Base-by-base conservation (phyloP, 1,284 basidiomycete genomes). In the Omphalotus olearius region DNA sequence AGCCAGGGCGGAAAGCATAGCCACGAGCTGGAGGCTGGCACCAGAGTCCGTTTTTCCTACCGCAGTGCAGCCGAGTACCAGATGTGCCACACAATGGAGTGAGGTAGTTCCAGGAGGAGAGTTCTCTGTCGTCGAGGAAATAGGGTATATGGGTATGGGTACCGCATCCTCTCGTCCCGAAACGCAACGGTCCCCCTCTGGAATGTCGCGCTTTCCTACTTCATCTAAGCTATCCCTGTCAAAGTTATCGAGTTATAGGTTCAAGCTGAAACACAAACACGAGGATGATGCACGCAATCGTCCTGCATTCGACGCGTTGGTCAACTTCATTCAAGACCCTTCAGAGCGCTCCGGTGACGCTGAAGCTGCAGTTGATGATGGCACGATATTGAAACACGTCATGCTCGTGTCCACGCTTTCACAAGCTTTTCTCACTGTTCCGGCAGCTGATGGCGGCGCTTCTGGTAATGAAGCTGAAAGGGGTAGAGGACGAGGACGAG, bases 81-180 rank as follows among this genome's bases (percentile, higher is more conserved):
- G 30, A 13, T 33, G 30, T 9, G 30, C 30, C 30, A 33, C 30
- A 33, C 30, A 33, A 33, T 33, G 30, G 30, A 4, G 30, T 7
- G 48, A 43, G 40, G 40, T 28, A 13, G 41, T 50, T 25, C 43
- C 43, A 25, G 48, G 48, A 13, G 18, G 48, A 37, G 48, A 43
- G 14, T 50, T 50, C 36, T 18, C 13, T n/a, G 48, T 50, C 17
- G 17, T 20, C n/a, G 48, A 50, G 40, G 48, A 50, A 7, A 28
- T 50, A 41, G 48, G 48, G 20, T 50, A 26, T 9, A 26, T 39
- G n/a, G 16, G 14, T 9, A n/a, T n/a, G n/a, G 16, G 23, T 41
- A 6, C 47, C 10, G 33, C 39, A 33, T 43, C 41, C 41, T 16
- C 16, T 9, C 30, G 18, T 7, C 10, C 40, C 4, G 14, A 33